Evolutionary conservation across 768 basidiomycete species (phyloP), one percentile per base, ranked within the genome.

Genomic region (Suillus lakei): DNA sequence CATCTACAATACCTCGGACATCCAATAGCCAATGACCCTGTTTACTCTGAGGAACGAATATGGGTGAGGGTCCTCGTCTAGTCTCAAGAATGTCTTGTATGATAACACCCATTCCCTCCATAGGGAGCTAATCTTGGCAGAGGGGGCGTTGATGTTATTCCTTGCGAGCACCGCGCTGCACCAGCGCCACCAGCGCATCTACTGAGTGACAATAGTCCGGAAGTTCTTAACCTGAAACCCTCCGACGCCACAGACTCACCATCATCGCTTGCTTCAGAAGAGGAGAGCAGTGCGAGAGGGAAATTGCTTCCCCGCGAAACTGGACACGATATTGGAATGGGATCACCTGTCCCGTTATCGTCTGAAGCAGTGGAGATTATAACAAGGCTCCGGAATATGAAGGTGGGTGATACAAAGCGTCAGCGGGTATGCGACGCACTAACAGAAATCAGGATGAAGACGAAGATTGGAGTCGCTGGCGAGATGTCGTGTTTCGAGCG

Each of bases 1-100:
- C 98, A 99, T 73, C 85, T 99, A 3, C 98, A 99, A 77, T 98
- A 86, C 77, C 86, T 99, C 64, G 98, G 97, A 1, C 82, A 93
- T 73, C 91, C 98, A 0, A 95, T 99, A 67, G 93, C 94, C 13
- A 99, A 99, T 74, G 98, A 99, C 70, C 93, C 96, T 2, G 85
- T 99, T 3, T 99, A 99, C 77, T 91, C 91, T 21, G 91, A 92
- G 65, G 80, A 82, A 39, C 85, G 83, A 46, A 92, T 93, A 60
- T 94, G 92, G 92, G 92, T 88, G 70, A 39, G 79, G 73, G 28
- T 43, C n/a, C 32, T 32, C 23, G 39, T 59, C 51, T 23, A 8
- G 26, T 38, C 56, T 63, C n/a, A 41, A 54, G 16, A 38, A 56
- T 32, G 28, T 12, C 18, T 3, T 41, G 43, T 28, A 60, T n/a